phyloP scores from a whole-genome alignment of 75 land plant genomes.

The Pinus albicaulis region DNA sequence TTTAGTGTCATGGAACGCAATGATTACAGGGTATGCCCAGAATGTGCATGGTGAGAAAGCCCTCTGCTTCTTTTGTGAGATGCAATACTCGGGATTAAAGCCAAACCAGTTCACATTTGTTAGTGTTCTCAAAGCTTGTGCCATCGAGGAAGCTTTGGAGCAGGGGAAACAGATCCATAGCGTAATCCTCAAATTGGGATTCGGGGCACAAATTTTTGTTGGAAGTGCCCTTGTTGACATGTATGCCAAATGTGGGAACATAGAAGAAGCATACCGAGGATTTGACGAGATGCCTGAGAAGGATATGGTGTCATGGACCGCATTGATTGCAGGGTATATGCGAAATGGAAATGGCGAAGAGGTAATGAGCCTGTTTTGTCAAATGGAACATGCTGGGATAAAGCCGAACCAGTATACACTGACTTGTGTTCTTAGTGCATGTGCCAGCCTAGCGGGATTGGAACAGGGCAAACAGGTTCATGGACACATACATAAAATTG shows the following conservation, averaged over 20 bases:
- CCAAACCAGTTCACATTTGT: conserved; percentile 42
- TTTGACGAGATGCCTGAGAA: conserved; percentile 41
- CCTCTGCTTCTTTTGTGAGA: conserved; percentile 19
- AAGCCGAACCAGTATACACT: conserved; percentile 8
- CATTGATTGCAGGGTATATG: conserved; percentile 7
- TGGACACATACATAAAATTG: neutral
- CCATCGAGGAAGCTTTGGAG: neutral
- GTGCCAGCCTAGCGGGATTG: conserved; percentile 1
- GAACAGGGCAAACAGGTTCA: conserved; percentile 9
- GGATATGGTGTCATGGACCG: conserved; percentile 21
- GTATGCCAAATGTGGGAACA: conserved; percentile 57
- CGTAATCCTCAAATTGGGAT: conserved; percentile 18
- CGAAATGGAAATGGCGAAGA: neutral
- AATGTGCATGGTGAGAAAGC: conserved; percentile 22
- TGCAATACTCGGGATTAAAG: conserved; percentile 27
- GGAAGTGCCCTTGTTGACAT: conserved; percentile 38
- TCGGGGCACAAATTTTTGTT: conserved; percentile 17
- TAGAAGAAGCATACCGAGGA: conserved; percentile 41
- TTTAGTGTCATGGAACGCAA: conserved; percentile 45
- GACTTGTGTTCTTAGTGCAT: conserved; percentile 5
- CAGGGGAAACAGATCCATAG: conserved; percentile 38
- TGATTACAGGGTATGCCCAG: conserved; percentile 33
- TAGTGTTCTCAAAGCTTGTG: conserved; percentile 36
- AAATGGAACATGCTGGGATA: conserved; percentile 6
- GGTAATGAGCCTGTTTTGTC: neutral